phyloP scores from a whole-genome alignment of 345 rosid species.

The Melaleuca alternifolia region DNA sequence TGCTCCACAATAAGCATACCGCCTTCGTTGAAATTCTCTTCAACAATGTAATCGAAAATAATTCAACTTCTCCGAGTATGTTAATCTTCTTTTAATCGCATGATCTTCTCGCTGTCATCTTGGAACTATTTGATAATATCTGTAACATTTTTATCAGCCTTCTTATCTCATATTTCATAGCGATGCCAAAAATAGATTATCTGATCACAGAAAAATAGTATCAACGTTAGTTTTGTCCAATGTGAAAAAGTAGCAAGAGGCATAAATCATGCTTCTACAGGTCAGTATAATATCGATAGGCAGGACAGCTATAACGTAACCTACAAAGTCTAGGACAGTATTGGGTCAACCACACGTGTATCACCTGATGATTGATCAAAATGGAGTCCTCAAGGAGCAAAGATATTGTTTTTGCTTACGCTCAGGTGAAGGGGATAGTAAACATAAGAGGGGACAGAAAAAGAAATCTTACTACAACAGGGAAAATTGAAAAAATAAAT shows the following conservation, averaged over 20 bases:
- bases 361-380: not conserved
- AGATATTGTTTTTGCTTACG: not conserved
- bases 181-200: not conserved
- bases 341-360: not conserved
- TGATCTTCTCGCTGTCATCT: not conserved
- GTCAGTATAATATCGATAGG: not conserved
- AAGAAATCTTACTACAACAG: not conserved
- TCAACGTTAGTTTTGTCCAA: not conserved
- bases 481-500: not conserved
- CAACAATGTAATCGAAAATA: not conserved
- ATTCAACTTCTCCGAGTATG: accelerated
- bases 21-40: not conserved
- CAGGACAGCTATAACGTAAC: not conserved
- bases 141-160: not conserved
- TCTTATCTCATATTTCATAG: not conserved
- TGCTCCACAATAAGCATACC: accelerated
- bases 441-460: not conserved
- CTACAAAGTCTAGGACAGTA: not conserved
- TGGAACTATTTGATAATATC: not conserved
- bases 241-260: not conserved
- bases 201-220: not conserved
- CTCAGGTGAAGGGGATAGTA: not conserved
- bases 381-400: not conserved
- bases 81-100: not conserved
- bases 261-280: not conserved